Evolutionary conservation across 371 early-diverging fungal genomes (phyloP).

Genomic region (Mucor saturninus): DNA sequence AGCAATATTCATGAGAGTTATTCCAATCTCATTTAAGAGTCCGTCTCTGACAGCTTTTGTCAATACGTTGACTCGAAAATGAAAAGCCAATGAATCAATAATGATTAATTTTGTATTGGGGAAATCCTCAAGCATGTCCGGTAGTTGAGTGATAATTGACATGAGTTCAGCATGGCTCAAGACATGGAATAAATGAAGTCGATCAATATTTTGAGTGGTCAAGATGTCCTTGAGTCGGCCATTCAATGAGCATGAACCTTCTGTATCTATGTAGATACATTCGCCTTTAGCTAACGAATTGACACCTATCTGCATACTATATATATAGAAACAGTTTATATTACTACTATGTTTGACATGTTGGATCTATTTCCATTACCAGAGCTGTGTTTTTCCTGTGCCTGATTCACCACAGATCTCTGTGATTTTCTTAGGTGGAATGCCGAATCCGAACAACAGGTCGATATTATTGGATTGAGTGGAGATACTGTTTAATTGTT

Average conservation of each 20-base stretch:
- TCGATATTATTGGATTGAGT: slow-evolving; percentile 44
- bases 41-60: slow-evolving; percentile 50
- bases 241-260: slow-evolving; percentile 60
- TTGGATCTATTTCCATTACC: slow-evolving; percentile 39
- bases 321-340: not conserved
- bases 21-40: slow-evolving; percentile 50
- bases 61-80: slow-evolving; percentile 57
- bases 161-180: slow-evolving; percentile 56
- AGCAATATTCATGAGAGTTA: no score
- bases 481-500: slow-evolving; percentile 41
- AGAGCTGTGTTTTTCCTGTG: slow-evolving; percentile 71
- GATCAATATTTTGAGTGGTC: slow-evolving; percentile 8
- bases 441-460: slow-evolving; percentile 52
- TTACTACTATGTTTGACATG: no score
- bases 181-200: slow-evolving; percentile 52
- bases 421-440: slow-evolving; percentile 57
- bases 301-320: slow-evolving; percentile 67
- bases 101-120: slow-evolving; percentile 61
- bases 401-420: slow-evolving; percentile 73
- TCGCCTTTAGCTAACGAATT: slow-evolving; percentile 62
- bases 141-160: slow-evolving; percentile 59
- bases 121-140: slow-evolving; percentile 44
- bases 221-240: slow-evolving; percentile 49
- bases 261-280: slow-evolving; percentile 75
- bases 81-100: slow-evolving; percentile 71